Percentiles rank a stretch among this genome's conserved stretches.
Evolutionary conservation across 148 eudicot genomes (phyloP).

Genomic region (Hydrangea macrophylla): DNA sequence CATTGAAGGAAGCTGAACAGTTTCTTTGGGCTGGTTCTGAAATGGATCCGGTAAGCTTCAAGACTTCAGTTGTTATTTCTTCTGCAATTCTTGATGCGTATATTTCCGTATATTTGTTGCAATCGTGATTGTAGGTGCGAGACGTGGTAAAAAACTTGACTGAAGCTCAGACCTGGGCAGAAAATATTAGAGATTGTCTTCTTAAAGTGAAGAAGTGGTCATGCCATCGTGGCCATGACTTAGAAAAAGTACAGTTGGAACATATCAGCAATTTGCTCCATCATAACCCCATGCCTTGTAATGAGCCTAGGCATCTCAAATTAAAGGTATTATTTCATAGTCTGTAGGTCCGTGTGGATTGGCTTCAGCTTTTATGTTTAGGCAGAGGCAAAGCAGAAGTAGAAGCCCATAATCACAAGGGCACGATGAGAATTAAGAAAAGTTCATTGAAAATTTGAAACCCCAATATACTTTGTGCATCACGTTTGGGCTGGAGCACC

Average conservation of each 20-base stretch:
- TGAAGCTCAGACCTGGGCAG: slow-evolving; percentile 84
- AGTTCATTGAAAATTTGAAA: no score
- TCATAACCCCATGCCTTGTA: slow-evolving; percentile 56
- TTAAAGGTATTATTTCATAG: slow-evolving; percentile 51
- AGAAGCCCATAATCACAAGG: no score
- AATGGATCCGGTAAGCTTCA: slow-evolving; percentile 78
- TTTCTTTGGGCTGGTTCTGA: slow-evolving; percentile 98
- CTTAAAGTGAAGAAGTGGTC: slow-evolving; percentile 52
- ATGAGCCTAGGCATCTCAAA: slow-evolving; percentile 54
- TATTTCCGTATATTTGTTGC: neutral
- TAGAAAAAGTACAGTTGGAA: slow-evolving; percentile 57
- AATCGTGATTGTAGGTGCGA: slow-evolving; percentile 59
- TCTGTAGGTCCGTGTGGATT: slow-evolving; percentile 8
- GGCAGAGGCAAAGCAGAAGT: no score
- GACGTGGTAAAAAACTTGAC: slow-evolving; percentile 64
- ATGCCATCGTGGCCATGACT: slow-evolving; percentile 21
- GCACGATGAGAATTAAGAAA: no score
- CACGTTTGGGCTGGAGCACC: no score
- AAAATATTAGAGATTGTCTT: slow-evolving; percentile 51
- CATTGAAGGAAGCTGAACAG: slow-evolving; percentile 81
- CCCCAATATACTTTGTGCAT: no score
- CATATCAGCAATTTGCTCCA: slow-evolving; percentile 44
- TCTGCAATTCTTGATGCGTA: neutral
- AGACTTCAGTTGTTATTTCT: neutral
- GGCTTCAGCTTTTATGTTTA: no score